phyloP scores from a whole-genome alignment of 2,329 filamentous ascomycete genomes.

The Exophiala viscosa region DNA sequence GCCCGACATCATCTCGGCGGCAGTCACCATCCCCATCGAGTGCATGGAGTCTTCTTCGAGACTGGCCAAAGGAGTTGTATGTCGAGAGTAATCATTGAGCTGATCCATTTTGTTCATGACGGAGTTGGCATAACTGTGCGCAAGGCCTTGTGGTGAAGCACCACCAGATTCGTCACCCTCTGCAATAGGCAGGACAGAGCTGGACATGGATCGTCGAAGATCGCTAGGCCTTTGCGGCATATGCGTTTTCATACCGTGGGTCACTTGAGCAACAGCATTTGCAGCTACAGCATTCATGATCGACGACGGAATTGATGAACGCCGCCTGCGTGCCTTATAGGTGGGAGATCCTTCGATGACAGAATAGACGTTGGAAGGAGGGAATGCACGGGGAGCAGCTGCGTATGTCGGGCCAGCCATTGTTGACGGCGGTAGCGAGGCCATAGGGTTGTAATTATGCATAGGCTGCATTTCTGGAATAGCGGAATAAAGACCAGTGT shows the following conservation, averaged over 20 bases:
- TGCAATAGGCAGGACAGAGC: constrained; percentile 74
- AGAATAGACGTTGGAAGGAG: constrained; percentile 80
- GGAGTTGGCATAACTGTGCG: constrained; percentile 67
- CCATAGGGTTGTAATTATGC: constrained; percentile 77
- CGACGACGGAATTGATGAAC: constrained; percentile 84
- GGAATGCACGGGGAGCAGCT: constrained; percentile 62
- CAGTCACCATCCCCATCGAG: constrained; percentile 60
- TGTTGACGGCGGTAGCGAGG: constrained; percentile 84
- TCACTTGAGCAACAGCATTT: constrained; percentile 47
- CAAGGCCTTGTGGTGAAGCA: constrained; percentile 73
- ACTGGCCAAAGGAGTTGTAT: constrained; percentile 83
- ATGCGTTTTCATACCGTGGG: constrained; percentile 46
- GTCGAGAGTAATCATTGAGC: constrained; percentile 73
- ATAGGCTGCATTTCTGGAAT: constrained; percentile 83
- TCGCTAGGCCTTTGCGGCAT: constrained; percentile 79
- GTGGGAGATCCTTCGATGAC: constrained; percentile 97
- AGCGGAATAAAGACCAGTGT: constrained; percentile 90
- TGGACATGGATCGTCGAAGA: constrained; percentile 83
- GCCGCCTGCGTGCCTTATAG: constrained; percentile 93
- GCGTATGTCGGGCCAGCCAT: constrained; percentile 69
- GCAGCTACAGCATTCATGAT: constrained; percentile 67
- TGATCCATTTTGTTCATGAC: constrained; percentile 70
- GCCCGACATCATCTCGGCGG: constrained; percentile 64
- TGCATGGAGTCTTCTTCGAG: constrained; percentile 79
- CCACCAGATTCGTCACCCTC: constrained; percentile 75